Base-by-base conservation (phyloP, 345 rosid species). In the Bruguiera parviflora region DNA sequence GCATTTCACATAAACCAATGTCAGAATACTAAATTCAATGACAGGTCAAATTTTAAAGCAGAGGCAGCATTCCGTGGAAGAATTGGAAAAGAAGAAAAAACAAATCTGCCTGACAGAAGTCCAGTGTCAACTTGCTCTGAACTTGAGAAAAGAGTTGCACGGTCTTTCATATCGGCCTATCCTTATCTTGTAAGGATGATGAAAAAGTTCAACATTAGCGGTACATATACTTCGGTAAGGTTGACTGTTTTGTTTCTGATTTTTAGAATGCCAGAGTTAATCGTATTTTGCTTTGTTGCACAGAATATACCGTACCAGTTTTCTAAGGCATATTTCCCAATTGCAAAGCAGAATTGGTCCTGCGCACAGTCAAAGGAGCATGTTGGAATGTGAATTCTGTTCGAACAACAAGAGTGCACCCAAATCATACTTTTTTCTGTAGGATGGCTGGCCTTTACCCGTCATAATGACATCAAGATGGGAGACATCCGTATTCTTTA, bases 361-460 rank as follows among this genome's bases (percentile, higher is more conserved):
- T 83, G 24, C 75, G 82, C 64, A 83, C 83, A 22, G 47, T 81
- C 68, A 81, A 83, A 78, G 87, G 87, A 68, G 82, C 66, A 58
- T 73, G 70, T 69, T 87, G 89, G 89, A 78, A 78, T 28, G 89
- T 84, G 74, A 87, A 85, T 73, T 84, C 91, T 53, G 86, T 87
- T 64, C 89, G 89, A 37, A 82, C 89, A 69, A 83, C 89, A 51
- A 85, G 77, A 77, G 92, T 83, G 57, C 89, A 85, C 68, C 80
- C 88, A 58, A 82, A 80, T 67, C 89, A 87, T 80, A 87, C 92
- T 53, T 77, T 85, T 85, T 51, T 87, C 88, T 72, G 88, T 85
- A 52, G 92, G 92, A 56, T 87, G 92, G 92, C 72, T 85, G 83
- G 84, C 84, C 58, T 87, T 85, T 77, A 89, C 85, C 22, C 87